Conservation (phyloP, 2,329 filamentous ascomycete species). For the Blastomyces gilchristii region DNA sequence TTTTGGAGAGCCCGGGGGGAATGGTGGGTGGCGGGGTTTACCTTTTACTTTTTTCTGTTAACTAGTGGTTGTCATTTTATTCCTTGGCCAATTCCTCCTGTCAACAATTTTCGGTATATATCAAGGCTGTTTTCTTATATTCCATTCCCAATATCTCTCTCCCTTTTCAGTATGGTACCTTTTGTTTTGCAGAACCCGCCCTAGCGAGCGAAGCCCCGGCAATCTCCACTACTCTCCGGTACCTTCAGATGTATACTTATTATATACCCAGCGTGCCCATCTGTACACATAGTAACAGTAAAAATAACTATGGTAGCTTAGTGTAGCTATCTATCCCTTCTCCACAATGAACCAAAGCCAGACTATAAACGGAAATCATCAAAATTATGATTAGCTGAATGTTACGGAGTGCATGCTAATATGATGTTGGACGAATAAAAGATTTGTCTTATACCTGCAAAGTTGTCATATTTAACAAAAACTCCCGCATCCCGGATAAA, state of each 20-base stretch:
- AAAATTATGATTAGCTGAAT: background rate
- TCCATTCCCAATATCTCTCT: background rate
- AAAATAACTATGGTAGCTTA: background rate
- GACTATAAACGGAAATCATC: too few species aligned
- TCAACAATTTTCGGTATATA: background rate
- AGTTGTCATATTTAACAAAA: background rate
- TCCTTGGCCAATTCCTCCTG: background rate
- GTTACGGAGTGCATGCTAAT: too few species aligned
- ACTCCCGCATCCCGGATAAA: background rate
- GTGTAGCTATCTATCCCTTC: background rate
- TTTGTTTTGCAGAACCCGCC: background rate
- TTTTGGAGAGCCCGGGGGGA: too few species aligned
- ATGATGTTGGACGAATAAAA: too few species aligned
- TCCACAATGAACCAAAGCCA: background rate
- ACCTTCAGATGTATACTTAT: background rate
- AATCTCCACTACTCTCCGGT: background rate
- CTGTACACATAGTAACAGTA: background rate
- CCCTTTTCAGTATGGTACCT: background rate
- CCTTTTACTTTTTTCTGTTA: background rate
- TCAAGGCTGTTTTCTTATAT: background rate
- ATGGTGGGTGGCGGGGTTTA: too few species aligned
- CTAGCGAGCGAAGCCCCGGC: background rate
- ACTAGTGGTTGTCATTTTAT: background rate
- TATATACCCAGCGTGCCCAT: background rate
- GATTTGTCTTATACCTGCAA: too few species aligned